phyloP scores from a whole-genome alignment of 139 green algal genomes.

The Bryopsis sp. region DNA sequence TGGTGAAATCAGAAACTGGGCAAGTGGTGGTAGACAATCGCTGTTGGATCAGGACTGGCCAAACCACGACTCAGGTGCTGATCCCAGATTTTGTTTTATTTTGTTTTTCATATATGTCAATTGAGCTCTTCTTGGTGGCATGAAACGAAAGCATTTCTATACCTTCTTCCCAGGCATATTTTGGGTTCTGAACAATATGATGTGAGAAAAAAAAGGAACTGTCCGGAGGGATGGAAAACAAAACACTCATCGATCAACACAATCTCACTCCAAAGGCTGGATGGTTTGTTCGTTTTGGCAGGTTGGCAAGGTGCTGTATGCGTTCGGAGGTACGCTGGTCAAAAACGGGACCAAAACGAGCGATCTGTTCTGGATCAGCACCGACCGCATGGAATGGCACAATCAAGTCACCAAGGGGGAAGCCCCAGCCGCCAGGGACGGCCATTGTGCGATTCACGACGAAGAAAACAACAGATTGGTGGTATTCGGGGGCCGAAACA shows the following conservation, averaged over 20 bases:
- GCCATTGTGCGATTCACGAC: slow-evolving; percentile 49
- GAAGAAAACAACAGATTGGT: slow-evolving; percentile 52
- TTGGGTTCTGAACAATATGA: no score
- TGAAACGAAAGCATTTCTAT: no score
- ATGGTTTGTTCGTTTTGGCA: slow-evolving; percentile 23
- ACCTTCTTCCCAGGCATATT: no score
- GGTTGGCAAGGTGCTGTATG: slow-evolving; percentile 48
- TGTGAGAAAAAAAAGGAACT: no score
- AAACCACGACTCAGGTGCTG: slow-evolving; percentile 48
- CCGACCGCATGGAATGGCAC: slow-evolving; percentile 74
- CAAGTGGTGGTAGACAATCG: slow-evolving; percentile 39
- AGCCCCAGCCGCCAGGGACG: slow-evolving; percentile 34
- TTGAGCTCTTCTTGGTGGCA: no score
- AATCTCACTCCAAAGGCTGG: no score
- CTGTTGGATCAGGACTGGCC: slow-evolving; percentile 54
- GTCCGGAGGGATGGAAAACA: no score
- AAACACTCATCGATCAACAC: no score
- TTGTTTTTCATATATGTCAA: not conserved
- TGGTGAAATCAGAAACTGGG: slow-evolving; percentile 38
- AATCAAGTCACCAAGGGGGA: slow-evolving; percentile 50
- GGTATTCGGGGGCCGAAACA: slow-evolving; percentile 61
- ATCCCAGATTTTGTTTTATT: not conserved
- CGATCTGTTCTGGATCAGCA: slow-evolving; percentile 67
- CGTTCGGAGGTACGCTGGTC: slow-evolving; percentile 63
- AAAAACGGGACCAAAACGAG: slow-evolving; percentile 47